Evolutionary conservation across 225 moss, liverwort and hornwort genomes (phyloP), one percentile per base, ranked within the genome.

Genomic region (Lunularia cruciata): DNA sequence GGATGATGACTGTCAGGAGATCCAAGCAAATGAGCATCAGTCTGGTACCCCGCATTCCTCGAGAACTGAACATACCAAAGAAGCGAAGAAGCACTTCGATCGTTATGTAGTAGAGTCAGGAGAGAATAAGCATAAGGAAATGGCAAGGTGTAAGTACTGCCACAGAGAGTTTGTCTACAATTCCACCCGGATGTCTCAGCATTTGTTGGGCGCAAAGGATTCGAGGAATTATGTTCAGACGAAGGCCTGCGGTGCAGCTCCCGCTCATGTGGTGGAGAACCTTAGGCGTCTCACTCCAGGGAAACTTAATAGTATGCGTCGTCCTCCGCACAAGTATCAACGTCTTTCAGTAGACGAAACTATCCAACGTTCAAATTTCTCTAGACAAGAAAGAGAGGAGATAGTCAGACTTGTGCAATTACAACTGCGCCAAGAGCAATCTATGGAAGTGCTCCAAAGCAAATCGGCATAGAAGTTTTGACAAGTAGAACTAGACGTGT

Each of bases 91-190:
- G 51, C 67, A 67, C 48, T 67, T 67, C 19, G 67, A 67, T 53
- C 67, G 53, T 14, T 67, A 67, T 14, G 67, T 67, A 52, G 34
- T 67, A 19, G 67, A 67, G 35, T 49, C 67, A 23, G 49, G 51
- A 52, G 67, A 67, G 30, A 67, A 52, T 67, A 67, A 67, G 52
- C 67, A 35, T 20, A 64, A 64, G 45, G 63, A 64, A 28, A 64
- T 64, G 63, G 67, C 67, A 36, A 67, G 67, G 47, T 67, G 67
- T 52, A 67, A 67, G 67, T 67, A 67, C 35, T 67, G 67, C 53
- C 67, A 67, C 14, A 67, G 67, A 47, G 67, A 67, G 38, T 67
- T 67, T 27, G 67, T 67, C 2, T 67, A 67, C 25, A 67, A 67
- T 25, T 67, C 67, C 47, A 67, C 67, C n/a, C 67, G 67, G 0